Percentiles rank a stretch among this genome's conserved stretches.
These are phyloP conservation scores for Mycena haematopus DNA, from an alignment of 768 basidiomycete species.

Conservation along the genomic window DNA sequence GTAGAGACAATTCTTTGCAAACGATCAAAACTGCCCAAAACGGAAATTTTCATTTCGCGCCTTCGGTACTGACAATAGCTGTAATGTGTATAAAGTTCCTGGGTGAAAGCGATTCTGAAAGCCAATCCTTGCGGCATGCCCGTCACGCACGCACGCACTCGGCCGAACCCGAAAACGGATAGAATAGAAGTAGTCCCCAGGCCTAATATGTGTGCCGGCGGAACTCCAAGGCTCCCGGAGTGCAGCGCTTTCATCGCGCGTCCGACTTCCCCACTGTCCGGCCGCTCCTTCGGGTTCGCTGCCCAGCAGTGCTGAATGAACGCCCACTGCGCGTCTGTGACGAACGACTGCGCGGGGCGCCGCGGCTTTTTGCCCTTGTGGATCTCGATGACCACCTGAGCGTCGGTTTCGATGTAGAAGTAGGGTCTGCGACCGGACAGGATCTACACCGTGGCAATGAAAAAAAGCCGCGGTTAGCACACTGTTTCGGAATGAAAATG, in stretches of 20 bases:
- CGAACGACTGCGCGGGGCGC: constrained; percentile 44
- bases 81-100: too few relatives aligned
- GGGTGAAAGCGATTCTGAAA: too few relatives aligned
- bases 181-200: neutral
- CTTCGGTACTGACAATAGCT: too few relatives aligned
- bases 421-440: constrained; percentile 51
- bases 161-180: too few relatives aligned
- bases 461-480: constrained; percentile 1
- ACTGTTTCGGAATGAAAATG: neutral
- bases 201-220: constrained; percentile 30
- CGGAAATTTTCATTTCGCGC: too few relatives aligned
- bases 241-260: constrained; percentile 29
- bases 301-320: constrained; percentile 51
- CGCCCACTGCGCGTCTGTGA: constrained; percentile 47
- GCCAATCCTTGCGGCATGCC: constrained; percentile 1
- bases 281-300: constrained; percentile 39
- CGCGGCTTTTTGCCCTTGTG: constrained; percentile 48
- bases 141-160: neutral
- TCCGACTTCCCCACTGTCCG: constrained; percentile 36
- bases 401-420: constrained; percentile 45
- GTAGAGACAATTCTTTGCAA: too few relatives aligned
- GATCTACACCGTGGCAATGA: too few relatives aligned
- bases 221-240: constrained; percentile 32
- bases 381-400: constrained; percentile 49
- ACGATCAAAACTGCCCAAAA: too few relatives aligned